Evolutionary conservation across 148 eudicot species (phyloP), one percentile per base, ranked within the genome.

Genomic region (Nyssa sinensis): DNA sequence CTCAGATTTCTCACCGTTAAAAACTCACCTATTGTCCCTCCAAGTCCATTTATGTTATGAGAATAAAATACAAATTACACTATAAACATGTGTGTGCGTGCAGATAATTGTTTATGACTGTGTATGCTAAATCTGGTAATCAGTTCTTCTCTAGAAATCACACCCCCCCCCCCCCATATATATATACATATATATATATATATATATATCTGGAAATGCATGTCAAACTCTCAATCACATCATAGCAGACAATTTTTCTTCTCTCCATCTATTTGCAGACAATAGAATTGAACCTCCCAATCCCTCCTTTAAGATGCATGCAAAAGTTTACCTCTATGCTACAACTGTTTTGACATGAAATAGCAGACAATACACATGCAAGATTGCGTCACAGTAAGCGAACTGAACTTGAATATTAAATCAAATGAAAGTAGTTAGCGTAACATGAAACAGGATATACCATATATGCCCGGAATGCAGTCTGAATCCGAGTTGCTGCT

Each of bases 401-500:
- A 63, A 63, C 61, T n/a, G 21, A 39, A 16, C 41, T 32, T 21
- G 25, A 39, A 4, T 60, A 5, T 14, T n/a, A 57, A 37, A 13
- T 66, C 23, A 8, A 24, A 55, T 3, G n/a, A 17, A 24, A 49
- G 37, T 6, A 33, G 0, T n/a, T 1, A n/a, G n/a, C 4, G 67
- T 17, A 64, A 39, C 47, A 24, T 69, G 66, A 13, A 69, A 31
- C 23, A 33, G 58, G 61, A 67, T 55, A 61, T 82, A 90, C 99
- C 89, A 44, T 67, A 71, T 86, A 82, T 37, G 94, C 93, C 78
- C 99, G 78, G 77, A 82, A 89, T 49, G 94, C 88, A 73, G 87
- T 87, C 80, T 93, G 99, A 75, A 95, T 93, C 66, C 78, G 86
- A 32, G 69, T 85, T 28, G 98, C 99, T 35, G 99, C 97, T 63